Base-by-base conservation (phyloP, 306 rosid genomes). In the Glycyrrhiza uralensis region DNA sequence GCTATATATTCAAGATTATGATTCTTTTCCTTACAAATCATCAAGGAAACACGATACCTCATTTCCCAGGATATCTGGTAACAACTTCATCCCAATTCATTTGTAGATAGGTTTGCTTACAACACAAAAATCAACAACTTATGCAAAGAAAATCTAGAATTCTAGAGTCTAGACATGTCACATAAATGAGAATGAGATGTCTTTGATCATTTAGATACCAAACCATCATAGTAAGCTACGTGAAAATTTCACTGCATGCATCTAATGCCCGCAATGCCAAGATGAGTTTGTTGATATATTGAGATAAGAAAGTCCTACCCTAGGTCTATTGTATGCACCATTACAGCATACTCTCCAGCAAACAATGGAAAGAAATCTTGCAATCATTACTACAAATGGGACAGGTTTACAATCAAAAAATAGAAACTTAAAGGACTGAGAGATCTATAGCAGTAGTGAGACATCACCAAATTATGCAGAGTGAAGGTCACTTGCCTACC, bases 391-490 rank as follows among this genome's bases (percentile, higher is more conserved):
- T 4, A 63, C 24, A 49, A 45, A 66, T 24, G 54, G 2, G 13
- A 11, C 41, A 49, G 55, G 69, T 35, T 57, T 67, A 54, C 51
- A 49, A 64, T 14, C 32, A 57, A 39, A 65, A 42, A 15, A 49
- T 4, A 8, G 6, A 39, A 41, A 66, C 76, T 33, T 9, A 36
- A 45, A 52, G 64, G 72, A 57, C 32, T 7, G 4, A 51, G 17
- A 62, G 23, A 69, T 5, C 49, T 30, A 63, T 49, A 64, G 30
- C 39, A 22, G 45, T 29, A 15, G 38, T 33, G 24, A 76, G 54
- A 64, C 17, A 66, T 15, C 59, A 71, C 42, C 61, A 79, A 59
- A 39, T 29, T 6, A 44, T 19, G 51, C 61, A 36, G 33, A 73
- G 71, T 15, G 39, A 59, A 69, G 17, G 50, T 65, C 59, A 65